Evolutionary conservation across 139 green algal genomes (phyloP).

Genomic region (Dunaliella sp.): DNA sequence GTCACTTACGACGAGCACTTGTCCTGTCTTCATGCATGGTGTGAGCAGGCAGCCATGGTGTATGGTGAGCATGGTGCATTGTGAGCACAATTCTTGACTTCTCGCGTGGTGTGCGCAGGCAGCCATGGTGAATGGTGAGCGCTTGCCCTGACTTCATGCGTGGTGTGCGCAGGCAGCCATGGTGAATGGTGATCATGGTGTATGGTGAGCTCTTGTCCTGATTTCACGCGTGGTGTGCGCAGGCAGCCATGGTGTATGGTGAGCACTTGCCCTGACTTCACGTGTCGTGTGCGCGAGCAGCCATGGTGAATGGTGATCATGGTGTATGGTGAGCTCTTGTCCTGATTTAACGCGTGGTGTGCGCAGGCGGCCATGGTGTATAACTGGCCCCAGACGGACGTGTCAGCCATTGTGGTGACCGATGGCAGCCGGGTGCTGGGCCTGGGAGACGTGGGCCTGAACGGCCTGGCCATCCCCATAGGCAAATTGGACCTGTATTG

Average conservation of each 20-base stretch:
- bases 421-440: constrained; percentile 70
- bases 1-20: too few relatives aligned
- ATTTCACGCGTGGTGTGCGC: constrained; percentile 37
- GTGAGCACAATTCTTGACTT: background rate
- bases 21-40: background rate
- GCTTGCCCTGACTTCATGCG: background rate
- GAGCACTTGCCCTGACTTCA: too few relatives aligned
- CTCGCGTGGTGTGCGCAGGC: too few relatives aligned
- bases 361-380: constrained; percentile 72
- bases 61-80: constrained; percentile 59
- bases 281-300: constrained; percentile 23
- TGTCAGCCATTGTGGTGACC: constrained; percentile 74
- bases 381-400: constrained; percentile 70
- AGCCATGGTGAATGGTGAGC: too few relatives aligned
- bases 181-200: constrained; percentile 63
- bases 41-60: constrained; percentile 54
- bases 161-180: constrained; percentile 48
- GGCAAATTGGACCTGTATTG: constrained; percentile 96
- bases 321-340: constrained; percentile 8
- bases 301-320: constrained; percentile 70
- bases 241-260: too few relatives aligned
- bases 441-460: constrained; percentile 77
- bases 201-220: background rate
- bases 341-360: constrained; percentile 21
- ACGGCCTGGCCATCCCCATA: constrained; percentile 76